Conservation (phyloP, 768 basidiomycete genomes). For the Holtermanniella nyarrowii region DNA sequence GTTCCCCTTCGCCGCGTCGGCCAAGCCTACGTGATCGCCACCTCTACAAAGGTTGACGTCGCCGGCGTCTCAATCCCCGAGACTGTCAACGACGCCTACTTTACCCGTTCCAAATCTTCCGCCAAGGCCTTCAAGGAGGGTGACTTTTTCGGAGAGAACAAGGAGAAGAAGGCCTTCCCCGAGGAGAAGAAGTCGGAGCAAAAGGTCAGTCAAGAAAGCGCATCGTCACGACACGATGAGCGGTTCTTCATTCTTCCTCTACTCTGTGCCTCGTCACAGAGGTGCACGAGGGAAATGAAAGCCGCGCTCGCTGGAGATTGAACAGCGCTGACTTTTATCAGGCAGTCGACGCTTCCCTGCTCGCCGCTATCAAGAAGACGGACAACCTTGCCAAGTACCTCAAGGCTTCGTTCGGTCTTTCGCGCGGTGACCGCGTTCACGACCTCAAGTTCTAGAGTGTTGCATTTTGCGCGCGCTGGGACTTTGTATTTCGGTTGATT, state of each 20-base stretch:
- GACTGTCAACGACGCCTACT: slow-evolving; percentile 90
- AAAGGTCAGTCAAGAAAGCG: slow-evolving; percentile 52
- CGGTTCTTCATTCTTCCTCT: too few species aligned
- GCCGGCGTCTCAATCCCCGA: slow-evolving; percentile 55
- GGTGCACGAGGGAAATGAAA: not conserved
- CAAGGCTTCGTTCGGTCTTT: slow-evolving; percentile 81
- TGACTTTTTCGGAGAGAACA: slow-evolving; percentile 92
- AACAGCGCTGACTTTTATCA: slow-evolving; percentile 2
- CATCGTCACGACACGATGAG: not conserved
- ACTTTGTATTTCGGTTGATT: not conserved
- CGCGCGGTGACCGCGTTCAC: slow-evolving; percentile 96
- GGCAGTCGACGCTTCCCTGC: slow-evolving; percentile 47
- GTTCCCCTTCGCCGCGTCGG: slow-evolving; percentile 95
- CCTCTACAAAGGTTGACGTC: slow-evolving; percentile 85
- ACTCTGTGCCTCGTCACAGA: too few species aligned
- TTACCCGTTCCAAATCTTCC: slow-evolving; percentile 66
- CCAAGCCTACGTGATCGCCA: slow-evolving; percentile 98
- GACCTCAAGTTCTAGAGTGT: slow-evolving; percentile 66
- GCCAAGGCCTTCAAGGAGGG: slow-evolving; percentile 73
- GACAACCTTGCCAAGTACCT: slow-evolving; percentile 88
- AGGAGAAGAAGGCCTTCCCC: slow-evolving; percentile 74
- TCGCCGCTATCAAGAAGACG: slow-evolving; percentile 79
- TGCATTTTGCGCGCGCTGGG: not conserved
- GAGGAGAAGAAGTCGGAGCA: slow-evolving; percentile 82
- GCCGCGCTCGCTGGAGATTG: too few species aligned